Percentiles rank a stretch among this genome's conserved stretches.
These are phyloP conservation scores for Thalassiosira exigua DNA, from an alignment of 352 stramenopile genomes.

Conservation along the genomic window DNA sequence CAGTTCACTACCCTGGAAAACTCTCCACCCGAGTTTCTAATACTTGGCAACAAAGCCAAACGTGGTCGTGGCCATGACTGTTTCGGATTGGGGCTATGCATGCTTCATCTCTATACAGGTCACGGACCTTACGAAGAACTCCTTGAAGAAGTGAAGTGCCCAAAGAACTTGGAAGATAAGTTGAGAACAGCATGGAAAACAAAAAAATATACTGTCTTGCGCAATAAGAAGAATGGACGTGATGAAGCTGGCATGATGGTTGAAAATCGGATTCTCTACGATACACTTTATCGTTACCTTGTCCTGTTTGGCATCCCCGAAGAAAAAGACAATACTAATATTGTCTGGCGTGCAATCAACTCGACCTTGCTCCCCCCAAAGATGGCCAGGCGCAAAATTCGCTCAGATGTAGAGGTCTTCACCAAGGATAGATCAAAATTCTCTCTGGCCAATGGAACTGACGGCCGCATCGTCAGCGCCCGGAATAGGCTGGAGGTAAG, in stretches of 20 bases:
- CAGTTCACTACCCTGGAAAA: slow-evolving; percentile 99
- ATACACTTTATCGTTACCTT: slow-evolving; percentile 96
- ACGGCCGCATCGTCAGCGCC: slow-evolving; percentile 70
- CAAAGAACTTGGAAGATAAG: slow-evolving; percentile 86
- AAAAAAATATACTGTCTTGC: slow-evolving; percentile 75
- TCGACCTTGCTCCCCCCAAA: slow-evolving; percentile 33
- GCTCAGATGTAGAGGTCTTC: slow-evolving; percentile 58
- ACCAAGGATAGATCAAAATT: slow-evolving; percentile 66
- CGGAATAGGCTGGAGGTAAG: slow-evolving; percentile 49
- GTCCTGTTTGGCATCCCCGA: slow-evolving; percentile 94
- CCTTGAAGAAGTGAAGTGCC: slow-evolving; percentile 91
- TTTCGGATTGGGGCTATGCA: slow-evolving; percentile 94
- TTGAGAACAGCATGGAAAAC: slow-evolving; percentile 90
- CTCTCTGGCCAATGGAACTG: slow-evolving; percentile 67
- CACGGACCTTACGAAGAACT: slow-evolving; percentile 98
- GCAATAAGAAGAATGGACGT: slow-evolving; percentile 74
- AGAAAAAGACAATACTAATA: slow-evolving; percentile 47
- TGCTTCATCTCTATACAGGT: slow-evolving; percentile 97
- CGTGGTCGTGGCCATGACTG: slow-evolving; percentile 93
- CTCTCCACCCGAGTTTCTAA: slow-evolving; percentile 93
- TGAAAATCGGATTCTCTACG: slow-evolving; percentile 88
- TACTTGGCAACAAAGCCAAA: slow-evolving; percentile 90
- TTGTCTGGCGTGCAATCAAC: slow-evolving; percentile 71
- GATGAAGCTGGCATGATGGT: slow-evolving; percentile 73
- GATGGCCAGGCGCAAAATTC: slow-evolving; percentile 1